These are phyloP conservation scores for Emericellopsis atlantica DNA, from an alignment of 2,329 filamentous ascomycete species.

Conservation along the genomic window DNA sequence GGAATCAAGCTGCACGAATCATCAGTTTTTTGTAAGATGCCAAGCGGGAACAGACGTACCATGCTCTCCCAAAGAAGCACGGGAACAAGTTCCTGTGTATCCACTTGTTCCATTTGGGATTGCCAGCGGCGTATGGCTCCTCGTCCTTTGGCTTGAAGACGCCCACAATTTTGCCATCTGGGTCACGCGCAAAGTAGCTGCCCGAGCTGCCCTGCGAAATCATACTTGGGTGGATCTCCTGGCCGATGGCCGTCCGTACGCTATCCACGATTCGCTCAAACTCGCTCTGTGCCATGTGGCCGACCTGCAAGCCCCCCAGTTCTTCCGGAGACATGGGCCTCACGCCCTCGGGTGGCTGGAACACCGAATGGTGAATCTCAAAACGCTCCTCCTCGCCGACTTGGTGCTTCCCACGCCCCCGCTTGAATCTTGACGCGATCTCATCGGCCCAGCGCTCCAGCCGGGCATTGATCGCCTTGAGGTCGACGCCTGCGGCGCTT, in stretches of 20 bases:
- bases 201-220: slow-evolving; percentile 96
- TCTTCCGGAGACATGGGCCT: slow-evolving; percentile 66
- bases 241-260: slow-evolving; percentile 78
- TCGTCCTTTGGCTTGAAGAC: slow-evolving; percentile 99
- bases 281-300: slow-evolving; percentile 61
- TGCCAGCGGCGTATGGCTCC: slow-evolving; percentile 91
- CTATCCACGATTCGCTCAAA: slow-evolving; percentile 86
- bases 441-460: slow-evolving; percentile 96
- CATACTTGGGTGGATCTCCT: slow-evolving; percentile 86
- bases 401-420: slow-evolving; percentile 60
- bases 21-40: slow-evolving; percentile 2
- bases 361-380: slow-evolving; percentile 96
- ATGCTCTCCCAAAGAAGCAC: slow-evolving; percentile 91
- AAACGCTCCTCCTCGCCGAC: slow-evolving; percentile 68
- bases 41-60: slow-evolving; percentile 30
- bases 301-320: slow-evolving; percentile 49
- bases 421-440: slow-evolving; percentile 94
- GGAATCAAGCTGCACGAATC: slow-evolving; percentile 59
- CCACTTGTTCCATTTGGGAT: slow-evolving; percentile 99
- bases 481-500: slow-evolving; percentile 84
- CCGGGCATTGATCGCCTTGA: slow-evolving; percentile 95
- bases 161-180: slow-evolving; percentile 84
- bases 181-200: slow-evolving; percentile 92
- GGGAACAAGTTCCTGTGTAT: slow-evolving; percentile 95
- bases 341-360: slow-evolving; percentile 82